Evolutionary conservation across 2,329 filamentous ascomycete species (phyloP).

Genomic region (Phyllosticta citribraziliensis): DNA sequence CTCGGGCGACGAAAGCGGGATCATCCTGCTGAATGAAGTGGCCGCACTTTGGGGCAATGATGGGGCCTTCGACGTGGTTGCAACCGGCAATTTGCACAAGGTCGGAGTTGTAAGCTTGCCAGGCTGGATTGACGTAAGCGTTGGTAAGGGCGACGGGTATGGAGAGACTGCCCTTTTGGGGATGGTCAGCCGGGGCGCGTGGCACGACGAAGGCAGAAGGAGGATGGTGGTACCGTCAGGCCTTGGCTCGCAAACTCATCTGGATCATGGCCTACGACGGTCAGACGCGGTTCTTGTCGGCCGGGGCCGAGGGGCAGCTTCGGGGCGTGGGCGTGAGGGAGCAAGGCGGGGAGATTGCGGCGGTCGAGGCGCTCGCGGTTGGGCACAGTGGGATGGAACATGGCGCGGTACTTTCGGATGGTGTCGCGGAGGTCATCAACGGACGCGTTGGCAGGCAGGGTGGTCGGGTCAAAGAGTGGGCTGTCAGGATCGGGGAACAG

Average conservation of each 20-base stretch:
- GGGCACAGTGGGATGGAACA: conserved; percentile 42
- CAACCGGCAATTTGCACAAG: conserved; percentile 36
- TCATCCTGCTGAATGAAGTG: conserved; percentile 49
- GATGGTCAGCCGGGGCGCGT: conserved; percentile 1
- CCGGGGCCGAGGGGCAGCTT: conserved; percentile 26
- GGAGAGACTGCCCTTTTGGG: conserved; percentile 19
- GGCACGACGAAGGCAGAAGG: neutral
- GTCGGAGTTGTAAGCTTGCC: conserved; percentile 45
- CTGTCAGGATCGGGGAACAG: conserved; percentile 47
- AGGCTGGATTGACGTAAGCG: conserved; percentile 44
- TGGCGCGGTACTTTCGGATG: conserved; percentile 25
- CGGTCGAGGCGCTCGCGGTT: conserved; percentile 43
- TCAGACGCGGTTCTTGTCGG: conserved; percentile 32
- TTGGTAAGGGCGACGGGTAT: conserved; percentile 33
- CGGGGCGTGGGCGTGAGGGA: conserved; percentile 37
- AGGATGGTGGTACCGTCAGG: conserved; percentile 13
- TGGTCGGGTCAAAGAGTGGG: conserved; percentile 31
- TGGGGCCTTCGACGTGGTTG: conserved; percentile 33
- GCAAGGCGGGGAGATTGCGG: conserved; percentile 32
- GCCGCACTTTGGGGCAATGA: conserved; percentile 40
- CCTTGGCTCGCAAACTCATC: conserved; percentile 43
- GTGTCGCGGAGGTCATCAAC: conserved; percentile 26
- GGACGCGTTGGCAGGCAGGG: conserved; percentile 32
- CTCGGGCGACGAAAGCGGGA: conserved; percentile 35
- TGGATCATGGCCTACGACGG: conserved; percentile 46